Percentiles rank a stretch among this genome's conserved stretches.
Evolutionary conservation across 2,329 filamentous ascomycete species (phyloP).

Genomic region (Fusarium bulbicola): DNA sequence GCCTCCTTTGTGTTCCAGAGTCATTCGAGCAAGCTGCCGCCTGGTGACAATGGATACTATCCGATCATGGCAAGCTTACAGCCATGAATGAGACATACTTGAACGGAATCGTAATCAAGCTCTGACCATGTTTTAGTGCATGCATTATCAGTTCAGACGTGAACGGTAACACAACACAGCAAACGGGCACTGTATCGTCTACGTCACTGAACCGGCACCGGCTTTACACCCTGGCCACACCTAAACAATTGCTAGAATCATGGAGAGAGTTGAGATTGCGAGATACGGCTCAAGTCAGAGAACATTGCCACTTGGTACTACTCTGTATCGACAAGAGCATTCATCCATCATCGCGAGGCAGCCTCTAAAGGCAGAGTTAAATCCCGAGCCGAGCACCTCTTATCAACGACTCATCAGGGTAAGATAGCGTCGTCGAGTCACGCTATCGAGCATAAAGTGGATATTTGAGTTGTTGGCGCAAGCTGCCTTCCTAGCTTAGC

Average conservation of each 20-base stretch:
- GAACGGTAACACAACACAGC: constrained; percentile 11
- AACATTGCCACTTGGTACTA: not conserved
- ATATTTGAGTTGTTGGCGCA: constrained; percentile 20
- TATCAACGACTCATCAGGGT: constrained; percentile 42
- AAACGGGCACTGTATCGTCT: constrained; percentile 7
- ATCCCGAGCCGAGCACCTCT: constrained; percentile 23
- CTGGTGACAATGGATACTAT: not conserved
- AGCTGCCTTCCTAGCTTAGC: constrained; percentile 14
- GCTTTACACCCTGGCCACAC: not conserved
- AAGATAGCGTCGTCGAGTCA: constrained; percentile 33
- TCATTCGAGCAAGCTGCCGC: not conserved
- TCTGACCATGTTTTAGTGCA: constrained; percentile 30
- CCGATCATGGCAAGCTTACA: not conserved
- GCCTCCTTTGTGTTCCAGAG: not conserved
- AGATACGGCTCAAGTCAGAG: not conserved
- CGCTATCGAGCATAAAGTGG: constrained; percentile 35
- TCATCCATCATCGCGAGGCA: not conserved
- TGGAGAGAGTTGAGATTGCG: not conserved
- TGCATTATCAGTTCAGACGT: constrained; percentile 27
- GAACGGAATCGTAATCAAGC: constrained; percentile 6
- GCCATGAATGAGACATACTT: not conserved
- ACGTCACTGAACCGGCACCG: constrained; percentile 23
- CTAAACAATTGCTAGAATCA: not conserved
- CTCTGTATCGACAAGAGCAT: not conserved
- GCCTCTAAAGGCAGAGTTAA: not conserved